A percentile compares a stretch with the other conserved stretches of the same genome.
These are phyloP conservation scores for Lanmaoa pseudosensibilis DNA, from an alignment of 768 basidiomycete genomes.

Conservation along the genomic window DNA sequence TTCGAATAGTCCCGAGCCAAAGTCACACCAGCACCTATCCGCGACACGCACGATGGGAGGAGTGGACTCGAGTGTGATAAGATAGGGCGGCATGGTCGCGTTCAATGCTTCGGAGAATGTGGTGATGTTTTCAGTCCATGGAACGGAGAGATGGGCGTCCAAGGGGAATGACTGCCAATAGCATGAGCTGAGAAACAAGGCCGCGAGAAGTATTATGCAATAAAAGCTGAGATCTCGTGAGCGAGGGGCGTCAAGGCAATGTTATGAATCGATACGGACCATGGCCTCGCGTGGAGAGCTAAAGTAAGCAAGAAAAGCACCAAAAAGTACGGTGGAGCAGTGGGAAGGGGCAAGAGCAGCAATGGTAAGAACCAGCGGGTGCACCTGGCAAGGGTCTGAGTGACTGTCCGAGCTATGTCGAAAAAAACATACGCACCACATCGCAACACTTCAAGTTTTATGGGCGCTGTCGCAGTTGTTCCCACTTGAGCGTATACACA, in stretches of 20 bases:
- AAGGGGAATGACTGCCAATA: constrained; percentile 84
- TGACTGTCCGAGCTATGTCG: not conserved
- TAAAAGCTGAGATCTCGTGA: constrained; percentile 60
- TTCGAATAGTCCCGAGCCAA: constrained; percentile 67
- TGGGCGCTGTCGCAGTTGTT: not conserved
- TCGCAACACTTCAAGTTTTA: constrained; percentile 14
- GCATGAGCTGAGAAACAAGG: constrained; percentile 85
- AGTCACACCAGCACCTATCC: constrained; percentile 88
- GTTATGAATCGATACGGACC: constrained; percentile 47
- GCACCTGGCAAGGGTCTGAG: constrained; percentile 51
- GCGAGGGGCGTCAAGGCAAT: not conserved
- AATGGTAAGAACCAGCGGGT: constrained; percentile 85
- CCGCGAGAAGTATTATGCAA: constrained; percentile 77
- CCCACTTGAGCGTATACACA: not conserved
- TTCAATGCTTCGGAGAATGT: constrained; percentile 70
- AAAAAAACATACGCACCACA: constrained; percentile 54
- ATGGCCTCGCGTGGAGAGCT: constrained; percentile 79
- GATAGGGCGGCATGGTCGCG: constrained; percentile 42
- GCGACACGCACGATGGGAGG: constrained; percentile 62
- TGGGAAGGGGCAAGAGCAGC: constrained; percentile 73
- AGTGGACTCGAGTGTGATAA: constrained; percentile 38
- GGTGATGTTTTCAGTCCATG: constrained; percentile 70
- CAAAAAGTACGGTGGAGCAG: constrained; percentile 78
- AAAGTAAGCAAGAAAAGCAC: constrained; percentile 74
- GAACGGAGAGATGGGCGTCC: constrained; percentile 57